These are phyloP conservation scores for Termitomyces sp. DNA, from an alignment of 768 basidiomycete species.

Conservation along the genomic window DNA sequence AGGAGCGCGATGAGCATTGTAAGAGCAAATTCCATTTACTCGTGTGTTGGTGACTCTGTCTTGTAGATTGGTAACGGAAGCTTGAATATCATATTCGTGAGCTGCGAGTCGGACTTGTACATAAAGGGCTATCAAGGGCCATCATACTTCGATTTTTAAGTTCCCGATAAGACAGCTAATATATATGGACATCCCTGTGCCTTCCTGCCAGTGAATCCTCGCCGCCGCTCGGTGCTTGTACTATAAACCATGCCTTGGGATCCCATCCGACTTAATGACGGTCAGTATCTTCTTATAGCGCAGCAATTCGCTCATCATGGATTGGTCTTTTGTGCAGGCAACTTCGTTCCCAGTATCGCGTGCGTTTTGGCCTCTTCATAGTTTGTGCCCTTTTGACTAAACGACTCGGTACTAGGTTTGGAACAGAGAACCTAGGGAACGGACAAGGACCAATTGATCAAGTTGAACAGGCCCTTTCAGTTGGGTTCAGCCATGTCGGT, in stretches of 20 bases:
- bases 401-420: slow-evolving; percentile 36
- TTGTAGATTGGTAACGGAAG: no score
- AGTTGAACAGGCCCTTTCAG: slow-evolving; percentile 60
- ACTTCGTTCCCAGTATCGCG: slow-evolving; percentile 44
- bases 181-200: no score
- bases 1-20: no score
- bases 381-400: not conserved
- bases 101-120: not conserved
- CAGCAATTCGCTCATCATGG: not conserved
- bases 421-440: slow-evolving; percentile 64
- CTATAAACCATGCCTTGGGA: slow-evolving; percentile 60
- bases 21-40: no score
- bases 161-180: not conserved
- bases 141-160: not conserved
- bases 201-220: no score
- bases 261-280: slow-evolving; percentile 57
- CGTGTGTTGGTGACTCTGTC: no score
- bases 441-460: slow-evolving; percentile 50
- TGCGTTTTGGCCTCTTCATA: not conserved
- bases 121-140: not conserved
- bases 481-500: slow-evolving; percentile 67
- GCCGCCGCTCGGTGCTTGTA: no score
- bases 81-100: no score
- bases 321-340: slow-evolving; percentile 29
- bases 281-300: slow-evolving; percentile 24